Base-by-base conservation (phyloP, 2,329 filamentous ascomycete genomes). In the Diplodia mutila region DNA sequence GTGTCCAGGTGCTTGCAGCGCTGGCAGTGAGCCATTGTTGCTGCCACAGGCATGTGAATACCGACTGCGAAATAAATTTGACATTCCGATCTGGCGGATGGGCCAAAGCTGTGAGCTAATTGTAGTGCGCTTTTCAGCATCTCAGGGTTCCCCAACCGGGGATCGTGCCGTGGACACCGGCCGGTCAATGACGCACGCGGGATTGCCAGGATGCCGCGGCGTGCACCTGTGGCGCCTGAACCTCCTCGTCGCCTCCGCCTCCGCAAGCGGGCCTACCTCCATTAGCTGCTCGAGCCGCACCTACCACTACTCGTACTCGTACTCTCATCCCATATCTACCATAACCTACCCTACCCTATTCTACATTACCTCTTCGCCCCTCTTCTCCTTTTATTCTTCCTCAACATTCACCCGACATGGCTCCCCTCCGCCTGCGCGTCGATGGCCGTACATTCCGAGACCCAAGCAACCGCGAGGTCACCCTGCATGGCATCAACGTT, bases 401-500 rank as follows among this genome's bases (percentile, higher is more conserved):
- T 71, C 48, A 29, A 23, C 34, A 53, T 46, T 21, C 11, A 16
- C 32, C 37, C 46, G 27, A 29, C 68, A 97, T 97, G 93, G 83
- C 90, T 69, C 83, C 88, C 25, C 86, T 94, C 64, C 89, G 91
- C 65, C 84, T 99, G 61, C 89, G 87, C 27, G 94, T 99, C 73
- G 92, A 97, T 75, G 91, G 95, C 71, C 89, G 89, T 69, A 89
- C 88, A 72, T 97, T 99, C 80, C 88, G 92, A 70, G 96, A 99
- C 78, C 78, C 83, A 16, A 82, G 93, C 71, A 90, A 93, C 71
- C 90, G 95, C 69, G 91, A 98, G 80, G 88, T 99, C 67, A 90
- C 92, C 2, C 85, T 99, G 53, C 90, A 95, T 71, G 95, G 95
- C 71, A 97, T 99, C 83, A 99, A 99, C 76, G 87, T 96, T 70